Evolutionary conservation across 345 rosid genomes (phyloP).

Genomic region (Anacardium occidentale): DNA sequence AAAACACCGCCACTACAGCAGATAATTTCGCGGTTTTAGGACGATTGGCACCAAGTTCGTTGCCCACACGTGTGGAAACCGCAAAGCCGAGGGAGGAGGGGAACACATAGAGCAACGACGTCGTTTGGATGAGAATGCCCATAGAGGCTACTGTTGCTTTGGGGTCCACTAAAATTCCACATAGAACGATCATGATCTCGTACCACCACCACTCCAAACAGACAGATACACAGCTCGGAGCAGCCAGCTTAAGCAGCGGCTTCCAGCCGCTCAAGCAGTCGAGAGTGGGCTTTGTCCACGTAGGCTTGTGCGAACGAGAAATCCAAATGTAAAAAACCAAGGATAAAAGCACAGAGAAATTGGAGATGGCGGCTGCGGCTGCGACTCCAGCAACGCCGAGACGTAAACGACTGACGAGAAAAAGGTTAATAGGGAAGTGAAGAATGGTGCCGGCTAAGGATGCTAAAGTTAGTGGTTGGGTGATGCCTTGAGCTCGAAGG

Average conservation of each 20-base stretch:
- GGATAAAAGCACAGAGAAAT: conserved; percentile 49
- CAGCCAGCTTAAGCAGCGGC: conserved; percentile 72
- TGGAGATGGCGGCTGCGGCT: conserved; percentile 65
- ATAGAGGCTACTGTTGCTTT: conserved; percentile 77
- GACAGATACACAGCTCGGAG: conserved; percentile 92
- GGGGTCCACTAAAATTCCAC: conserved; percentile 70
- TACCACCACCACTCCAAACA: conserved; percentile 98
- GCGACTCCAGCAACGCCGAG: conserved; percentile 84
- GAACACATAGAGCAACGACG: conserved; percentile 78
- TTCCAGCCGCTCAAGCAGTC: conserved; percentile 80
- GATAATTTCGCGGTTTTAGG: conserved; percentile 57
- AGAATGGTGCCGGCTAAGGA: conserved; percentile 65
- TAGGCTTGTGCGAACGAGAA: conserved; percentile 58
- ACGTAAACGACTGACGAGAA: conserved; percentile 52
- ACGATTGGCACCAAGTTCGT: conserved; percentile 78
- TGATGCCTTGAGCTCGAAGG: conserved; percentile 96
- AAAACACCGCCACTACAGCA: conserved; percentile 57
- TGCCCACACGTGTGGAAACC: conserved; percentile 89
- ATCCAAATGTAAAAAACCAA: conserved; percentile 57
- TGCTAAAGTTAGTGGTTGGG: conserved; percentile 75
- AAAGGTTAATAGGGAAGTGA: conserved; percentile 65
- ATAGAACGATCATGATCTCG: conserved; percentile 84
- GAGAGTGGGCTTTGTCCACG: conserved; percentile 70
- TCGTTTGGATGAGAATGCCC: conserved; percentile 91
- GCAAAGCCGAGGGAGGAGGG: conserved; percentile 87